Conservation (phyloP, 176 grass and related monocot genomes). For the Oryza punctata region DNA sequence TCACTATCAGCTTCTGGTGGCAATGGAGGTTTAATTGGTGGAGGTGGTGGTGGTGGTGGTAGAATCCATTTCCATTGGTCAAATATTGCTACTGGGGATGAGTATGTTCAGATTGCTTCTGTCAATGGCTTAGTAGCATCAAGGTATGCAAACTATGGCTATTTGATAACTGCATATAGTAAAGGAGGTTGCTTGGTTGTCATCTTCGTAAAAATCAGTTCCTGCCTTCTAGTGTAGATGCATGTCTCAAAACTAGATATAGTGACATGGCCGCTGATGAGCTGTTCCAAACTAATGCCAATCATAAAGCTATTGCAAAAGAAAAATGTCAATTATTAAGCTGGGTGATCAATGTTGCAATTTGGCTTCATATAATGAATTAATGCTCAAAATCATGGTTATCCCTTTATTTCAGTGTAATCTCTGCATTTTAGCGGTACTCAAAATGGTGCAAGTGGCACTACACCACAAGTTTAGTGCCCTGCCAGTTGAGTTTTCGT, state of each 20-base stretch:
- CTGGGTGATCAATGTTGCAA: not conserved
- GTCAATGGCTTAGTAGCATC: constrained; percentile 78
- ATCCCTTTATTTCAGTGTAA: not conserved
- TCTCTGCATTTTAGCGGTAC: not conserved
- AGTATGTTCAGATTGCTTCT: constrained; percentile 94
- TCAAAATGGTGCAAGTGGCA: not conserved
- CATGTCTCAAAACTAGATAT: not conserved
- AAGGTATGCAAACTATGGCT: constrained; percentile 57
- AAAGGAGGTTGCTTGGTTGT: constrained; percentile 36
- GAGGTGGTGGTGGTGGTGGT: constrained; percentile 83
- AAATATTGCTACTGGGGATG: constrained; percentile 89
- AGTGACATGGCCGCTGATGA: not conserved
- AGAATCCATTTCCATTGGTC: constrained; percentile 98
- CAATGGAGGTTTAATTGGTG: constrained; percentile 73
- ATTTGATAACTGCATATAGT: constrained; percentile 8
- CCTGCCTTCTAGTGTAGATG: not conserved
- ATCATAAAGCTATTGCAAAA: not conserved
- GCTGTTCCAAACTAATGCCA: not conserved
- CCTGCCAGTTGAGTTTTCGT: not conserved
- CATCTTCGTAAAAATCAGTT: not conserved
- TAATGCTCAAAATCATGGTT: not conserved
- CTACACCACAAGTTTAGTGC: not conserved
- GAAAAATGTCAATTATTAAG: not conserved
- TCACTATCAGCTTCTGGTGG: constrained; percentile 84
- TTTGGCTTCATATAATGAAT: not conserved